phyloP scores from a whole-genome alignment of 441 rosid species.

The Manihot esculenta region DNA sequence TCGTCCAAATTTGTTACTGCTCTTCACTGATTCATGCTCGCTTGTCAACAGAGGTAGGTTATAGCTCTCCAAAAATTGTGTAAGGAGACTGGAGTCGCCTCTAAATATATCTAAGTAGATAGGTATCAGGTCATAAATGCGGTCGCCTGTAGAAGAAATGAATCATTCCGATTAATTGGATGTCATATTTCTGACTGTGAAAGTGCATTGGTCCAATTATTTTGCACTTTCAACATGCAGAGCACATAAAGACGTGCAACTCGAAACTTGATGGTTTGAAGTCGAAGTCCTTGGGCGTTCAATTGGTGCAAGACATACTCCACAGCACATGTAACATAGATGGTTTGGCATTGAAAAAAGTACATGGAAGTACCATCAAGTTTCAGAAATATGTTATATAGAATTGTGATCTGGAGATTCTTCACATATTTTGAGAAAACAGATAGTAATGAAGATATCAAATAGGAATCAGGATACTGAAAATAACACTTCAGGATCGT shows the following conservation, averaged over 20 bases:
- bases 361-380: too few species aligned
- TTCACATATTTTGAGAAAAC: neutral
- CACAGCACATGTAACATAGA: neutral
- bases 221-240: neutral
- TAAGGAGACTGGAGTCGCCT: conserved; percentile 68
- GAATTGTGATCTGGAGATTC: neutral
- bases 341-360: neutral
- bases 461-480: neutral
- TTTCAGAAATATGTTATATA: neutral
- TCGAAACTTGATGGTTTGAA: conserved; percentile 7
- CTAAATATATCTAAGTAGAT: conserved; percentile 79
- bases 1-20: conserved; percentile 40
- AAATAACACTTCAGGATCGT: neutral
- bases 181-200: neutral
- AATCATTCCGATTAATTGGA: conserved; percentile 5
- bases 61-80: conserved; percentile 67
- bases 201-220: neutral
- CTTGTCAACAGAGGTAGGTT: conserved; percentile 62
- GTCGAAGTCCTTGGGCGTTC: neutral
- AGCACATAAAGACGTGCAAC: neutral
- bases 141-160: conserved; percentile 68
- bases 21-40: conserved; percentile 24
- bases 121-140: conserved; percentile 80
- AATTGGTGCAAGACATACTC: neutral
- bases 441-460: neutral